phyloP scores from a whole-genome alignment of 2,329 filamentous ascomycete genomes.

The Aspergillus transmontanensis region DNA sequence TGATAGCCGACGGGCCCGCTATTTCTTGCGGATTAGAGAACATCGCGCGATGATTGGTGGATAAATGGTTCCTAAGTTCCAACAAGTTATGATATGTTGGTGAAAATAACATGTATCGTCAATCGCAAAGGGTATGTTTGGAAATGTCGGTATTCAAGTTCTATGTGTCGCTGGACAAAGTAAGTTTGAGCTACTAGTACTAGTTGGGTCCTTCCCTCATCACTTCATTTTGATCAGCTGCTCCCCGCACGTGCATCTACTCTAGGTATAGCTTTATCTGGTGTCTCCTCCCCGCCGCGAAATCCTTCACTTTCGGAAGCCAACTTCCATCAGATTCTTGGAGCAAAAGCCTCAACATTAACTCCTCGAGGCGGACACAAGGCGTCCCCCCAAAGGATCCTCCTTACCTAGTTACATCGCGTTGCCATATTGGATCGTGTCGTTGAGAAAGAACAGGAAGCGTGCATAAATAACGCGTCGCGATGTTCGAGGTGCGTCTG shows the following conservation, averaged over 20 bases:
- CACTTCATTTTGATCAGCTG: slow-evolving; percentile 6
- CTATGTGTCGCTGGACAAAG: not conserved
- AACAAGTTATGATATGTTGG: not conserved
- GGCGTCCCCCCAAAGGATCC: not conserved
- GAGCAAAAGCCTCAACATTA: not conserved
- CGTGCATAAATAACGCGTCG: slow-evolving; percentile 4
- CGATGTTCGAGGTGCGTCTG: slow-evolving; percentile 34
- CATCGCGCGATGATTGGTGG: slow-evolving; percentile 27
- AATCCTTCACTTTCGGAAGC: slow-evolving; percentile 5
- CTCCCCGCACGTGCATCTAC: not conserved
- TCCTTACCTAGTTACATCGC: not conserved
- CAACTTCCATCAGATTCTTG: slow-evolving; percentile 3
- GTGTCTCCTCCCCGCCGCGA: slow-evolving; percentile 3
- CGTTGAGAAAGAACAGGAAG: not conserved
- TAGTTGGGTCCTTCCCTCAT: not conserved
- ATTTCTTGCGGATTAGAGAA: slow-evolving; percentile 5
- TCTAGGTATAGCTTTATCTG: not conserved
- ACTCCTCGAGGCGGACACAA: not conserved
- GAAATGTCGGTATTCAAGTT: not conserved
- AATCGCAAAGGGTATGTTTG: not conserved
- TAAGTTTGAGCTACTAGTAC: no score
- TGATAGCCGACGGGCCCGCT: slow-evolving; percentile 25
- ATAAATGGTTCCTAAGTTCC: slow-evolving; percentile 10
- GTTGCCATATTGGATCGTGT: no score
- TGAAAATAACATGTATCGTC: not conserved